Base-by-base conservation (phyloP, 371 early-diverging fungal species). In the Lichtheimia ramosa region DNA sequence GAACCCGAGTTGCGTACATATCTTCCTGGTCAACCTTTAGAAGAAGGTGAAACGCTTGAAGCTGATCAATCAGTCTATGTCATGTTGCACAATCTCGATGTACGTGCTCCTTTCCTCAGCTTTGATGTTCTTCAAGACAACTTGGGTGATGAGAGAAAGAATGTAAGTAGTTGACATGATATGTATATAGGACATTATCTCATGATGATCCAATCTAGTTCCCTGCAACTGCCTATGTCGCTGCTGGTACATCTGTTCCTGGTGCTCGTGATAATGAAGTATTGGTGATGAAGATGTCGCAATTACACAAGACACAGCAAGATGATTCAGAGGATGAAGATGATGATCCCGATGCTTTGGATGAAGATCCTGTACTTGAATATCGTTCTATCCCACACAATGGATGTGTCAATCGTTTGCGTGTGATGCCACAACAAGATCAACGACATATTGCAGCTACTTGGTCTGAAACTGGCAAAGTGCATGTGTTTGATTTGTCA, bases 31-130 rank as follows among this genome's bases (percentile, higher is more conserved):
- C 90, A 92, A 59, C 82, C 86, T 55, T 77, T 98, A 15, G 92
- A 74, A 25, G 90, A 93, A 72, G 96, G 87, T 54, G 96, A 97
- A 70, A 91, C 85, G 43, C 82, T 98, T 39, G 94, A 96, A 69
- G 93, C 91, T 34, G 98, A 98, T 83, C 90, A 89, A 64, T 89
- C 91, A 3, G 92, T 93, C 0, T 98, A 98, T 77, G 92, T 92
- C 59, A 96, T 98, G 97, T 88, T 96, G 58, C 98, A 97, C 76
- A 80, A 84, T 28, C 79, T 98, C 83, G 83, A 91, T 58, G 91
- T 92, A 20, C 87, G 92, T 63, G 94, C 96, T 92, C 99, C 99
- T n/a, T 97, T 97, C 71, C 83, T 98, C 59, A 90, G 91, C 76
- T 97, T 98, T 62, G 99, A 98, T 71, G 77, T 97, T 58, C 73